Evolutionary conservation across 1,284 basidiomycete genomes (phyloP), one percentile per base, ranked within the genome.

Genomic region (Inonotus obliquus): DNA sequence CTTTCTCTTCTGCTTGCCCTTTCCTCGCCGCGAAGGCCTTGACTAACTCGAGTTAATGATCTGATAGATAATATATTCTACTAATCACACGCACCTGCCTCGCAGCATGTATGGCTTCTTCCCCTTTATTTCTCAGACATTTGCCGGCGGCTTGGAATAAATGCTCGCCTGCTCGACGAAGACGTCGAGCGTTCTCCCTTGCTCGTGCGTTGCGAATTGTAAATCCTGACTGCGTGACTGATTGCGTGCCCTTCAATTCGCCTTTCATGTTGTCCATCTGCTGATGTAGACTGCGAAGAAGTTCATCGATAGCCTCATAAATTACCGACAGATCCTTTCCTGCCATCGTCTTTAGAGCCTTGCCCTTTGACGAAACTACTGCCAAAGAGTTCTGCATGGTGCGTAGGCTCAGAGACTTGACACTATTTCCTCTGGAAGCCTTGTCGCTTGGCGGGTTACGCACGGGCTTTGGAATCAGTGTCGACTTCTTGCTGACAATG

Each of bases 301-400:
- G 51, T 27, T 64, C 63, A 54, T 64, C 63, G 25, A 61, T 53
- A 17, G 63, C 60, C 21, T 64, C 63, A 39, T 55, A 49, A 13
- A 64, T 23, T 19, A 27, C 35, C n/a, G 6, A n/a, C 48, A 64
- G n/a, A 41, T 64, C 63, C 29, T 44, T 47, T 14, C 60, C 54
- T 23, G 54, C 51, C 17, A 59, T 51, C 37, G 54, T 29, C 54
- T 47, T 47, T 38, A 64, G 37, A 3, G 63, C 59, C 32, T 63
- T 63, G 32, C 63, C 29, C 49, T 47, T 56, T n/a, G 37, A 53
- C 19, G 54, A 56, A 39, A 61, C 38, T 1, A 54, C 32, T 2
- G 59, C 38, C 23, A 64, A 41, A 11, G 60, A 58, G 23, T 58
- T 53, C 11, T 61, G 45, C n/a, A 64, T 54, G 39, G 29, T 32